Evolutionary conservation across 768 basidiomycete genomes (phyloP), one percentile per base, ranked within the genome.

Genomic region (Phlebiopsis gigantea): DNA sequence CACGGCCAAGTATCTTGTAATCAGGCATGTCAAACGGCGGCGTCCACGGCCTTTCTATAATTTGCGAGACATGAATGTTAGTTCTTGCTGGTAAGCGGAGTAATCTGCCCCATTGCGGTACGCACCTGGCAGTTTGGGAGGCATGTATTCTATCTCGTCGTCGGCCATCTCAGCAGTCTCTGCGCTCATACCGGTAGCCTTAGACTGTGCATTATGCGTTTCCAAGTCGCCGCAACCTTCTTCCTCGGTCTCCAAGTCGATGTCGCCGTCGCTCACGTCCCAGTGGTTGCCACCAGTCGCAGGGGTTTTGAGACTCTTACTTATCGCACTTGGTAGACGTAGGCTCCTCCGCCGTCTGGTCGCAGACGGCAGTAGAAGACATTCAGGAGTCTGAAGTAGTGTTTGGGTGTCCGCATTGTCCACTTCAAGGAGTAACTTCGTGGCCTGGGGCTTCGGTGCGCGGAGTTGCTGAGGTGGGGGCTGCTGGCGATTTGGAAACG

Each of bases 261-360:
- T 66, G 31, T 76, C 76, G 14, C 70, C 72, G 46, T 89, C 87
- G 61, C 81, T 84, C 30, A 88, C 78, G 62, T 93, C 88, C 90
- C 89, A 93, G 56, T 86, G 81, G 60, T 83, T 77, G 2, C 86
- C 88, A 9, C 71, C 73, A 19, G 82, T 83, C 39, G 77, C 61
- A 1, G 90, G 90, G 0, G 90, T 92, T 64, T 86, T 77, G 60
- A 87, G 86, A 17, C 53, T 57, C 59, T 77, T 77, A 44, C 69
- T 72, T 24, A 75, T 73, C 56, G 75, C 81, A 41, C 78, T 71
- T 39, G 83, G 83, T 12, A 76, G 73, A 43, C 88, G 77, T 52
- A 79, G 70, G 51, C 84, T 84, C 66, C 81, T 86, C 46, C 90
- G 76, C 24, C 79, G 75, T 3, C 47, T 25, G 31, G 39, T 26